Conservation (phyloP, 2,329 filamentous ascomycete species). For the Colletotrichum incanum region DNA sequence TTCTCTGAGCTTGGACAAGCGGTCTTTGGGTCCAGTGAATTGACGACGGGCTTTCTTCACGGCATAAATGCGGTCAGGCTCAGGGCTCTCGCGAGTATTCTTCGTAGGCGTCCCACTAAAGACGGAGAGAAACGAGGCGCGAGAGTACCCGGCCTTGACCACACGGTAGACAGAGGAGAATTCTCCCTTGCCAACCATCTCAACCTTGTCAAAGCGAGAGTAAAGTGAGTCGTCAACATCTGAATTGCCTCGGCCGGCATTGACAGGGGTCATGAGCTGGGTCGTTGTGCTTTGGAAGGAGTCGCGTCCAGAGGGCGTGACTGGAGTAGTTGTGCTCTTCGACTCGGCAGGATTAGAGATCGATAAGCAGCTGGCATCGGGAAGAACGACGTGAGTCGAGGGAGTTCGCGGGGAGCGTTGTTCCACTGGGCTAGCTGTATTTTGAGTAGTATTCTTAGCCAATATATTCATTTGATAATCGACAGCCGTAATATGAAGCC, state of each 20-base stretch:
- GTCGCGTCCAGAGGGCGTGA: conserved; percentile 79
- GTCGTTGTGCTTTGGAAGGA: conserved; percentile 64
- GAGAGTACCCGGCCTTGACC: conserved; percentile 57
- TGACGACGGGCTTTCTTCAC: conserved; percentile 94
- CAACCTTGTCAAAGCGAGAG: conserved; percentile 84
- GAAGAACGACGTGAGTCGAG: conserved; percentile 79
- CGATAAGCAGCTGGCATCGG: conserved; percentile 86
- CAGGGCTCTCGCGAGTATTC: conserved; percentile 65
- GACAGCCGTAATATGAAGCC: conserved; percentile 49
- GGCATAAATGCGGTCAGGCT: conserved; percentile 80
- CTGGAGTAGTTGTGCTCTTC: conserved; percentile 64
- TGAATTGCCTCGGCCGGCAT: conserved; percentile 78
- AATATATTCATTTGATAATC: conserved; percentile 57
- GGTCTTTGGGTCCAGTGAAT: conserved; percentile 83
- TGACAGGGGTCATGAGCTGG: conserved; percentile 77
- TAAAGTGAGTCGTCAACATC: conserved; percentile 80
- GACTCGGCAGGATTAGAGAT: conserved; percentile 77
- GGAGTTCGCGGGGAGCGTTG: conserved; percentile 83
- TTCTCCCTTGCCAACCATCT: conserved; percentile 87
- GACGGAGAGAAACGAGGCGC: conserved; percentile 47
- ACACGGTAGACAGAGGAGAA: conserved; percentile 95
- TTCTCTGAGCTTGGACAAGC: conserved; percentile 87
- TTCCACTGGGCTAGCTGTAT: conserved; percentile 75
- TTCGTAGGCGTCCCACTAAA: conserved; percentile 64
- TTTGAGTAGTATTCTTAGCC: conserved; percentile 67